phyloP scores from a whole-genome alignment of 805 yeast species.

The Yarrowia keelungensis region DNA sequence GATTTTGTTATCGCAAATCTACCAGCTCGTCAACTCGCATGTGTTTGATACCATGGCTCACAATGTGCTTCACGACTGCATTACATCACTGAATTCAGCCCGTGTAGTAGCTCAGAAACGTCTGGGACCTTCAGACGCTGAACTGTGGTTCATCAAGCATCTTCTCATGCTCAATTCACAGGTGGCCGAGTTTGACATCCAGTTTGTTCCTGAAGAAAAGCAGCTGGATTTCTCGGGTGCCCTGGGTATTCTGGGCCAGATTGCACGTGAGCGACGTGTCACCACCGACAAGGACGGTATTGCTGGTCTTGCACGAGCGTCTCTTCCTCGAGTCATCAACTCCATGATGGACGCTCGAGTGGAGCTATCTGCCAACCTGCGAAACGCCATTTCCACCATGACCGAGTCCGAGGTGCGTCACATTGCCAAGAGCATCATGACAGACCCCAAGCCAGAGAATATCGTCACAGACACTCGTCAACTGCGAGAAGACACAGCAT shows the following conservation, averaged over 20 bases:
- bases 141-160: slow-evolving; percentile 73
- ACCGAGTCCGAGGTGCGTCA: slow-evolving; percentile 62
- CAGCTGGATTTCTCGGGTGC: slow-evolving; percentile 80
- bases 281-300: slow-evolving; percentile 49
- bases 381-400: slow-evolving; percentile 72
- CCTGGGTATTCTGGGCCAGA: slow-evolving; percentile 55
- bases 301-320: slow-evolving; percentile 63
- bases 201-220: slow-evolving; percentile 68
- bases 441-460: slow-evolving; percentile 44
- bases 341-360: slow-evolving; percentile 79
- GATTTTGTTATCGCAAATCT: slow-evolving; percentile 73
- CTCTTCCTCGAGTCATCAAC: slow-evolving; percentile 79
- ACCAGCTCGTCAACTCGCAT: slow-evolving; percentile 73
- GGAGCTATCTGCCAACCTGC: slow-evolving; percentile 76
- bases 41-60: slow-evolving; percentile 92
- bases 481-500: slow-evolving; percentile 59
- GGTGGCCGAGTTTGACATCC: slow-evolving; percentile 79
- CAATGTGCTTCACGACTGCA: slow-evolving; percentile 79
- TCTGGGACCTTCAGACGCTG: slow-evolving; percentile 63
- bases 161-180: slow-evolving; percentile 73
- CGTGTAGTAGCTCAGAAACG: slow-evolving; percentile 55
- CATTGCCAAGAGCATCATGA: slow-evolving; percentile 58
- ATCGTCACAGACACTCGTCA: slow-evolving; percentile 51
- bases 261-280: slow-evolving; percentile 33
- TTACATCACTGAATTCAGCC: slow-evolving; percentile 65